phyloP scores from a whole-genome alignment of 2,329 filamentous ascomycete genomes.

The Diaporthe vexans region DNA sequence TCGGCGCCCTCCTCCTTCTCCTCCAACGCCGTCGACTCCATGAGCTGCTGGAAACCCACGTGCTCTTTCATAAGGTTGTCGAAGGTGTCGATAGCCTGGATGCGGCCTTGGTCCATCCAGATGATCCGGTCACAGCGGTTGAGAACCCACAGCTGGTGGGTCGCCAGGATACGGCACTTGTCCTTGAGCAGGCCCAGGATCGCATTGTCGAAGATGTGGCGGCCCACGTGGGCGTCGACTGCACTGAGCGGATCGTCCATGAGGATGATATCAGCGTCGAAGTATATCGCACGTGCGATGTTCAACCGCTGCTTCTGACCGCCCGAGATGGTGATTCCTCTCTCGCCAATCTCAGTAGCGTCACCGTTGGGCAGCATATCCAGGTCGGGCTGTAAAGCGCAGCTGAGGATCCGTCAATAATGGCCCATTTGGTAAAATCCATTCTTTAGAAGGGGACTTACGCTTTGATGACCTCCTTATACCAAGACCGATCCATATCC shows the following conservation, averaged over 20 bases:
- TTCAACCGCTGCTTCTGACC: conserved; percentile 96
- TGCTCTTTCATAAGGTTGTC: conserved; percentile 73
- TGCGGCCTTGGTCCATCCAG: conserved; percentile 74
- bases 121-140: conserved; percentile 77
- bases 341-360: conserved; percentile 91
- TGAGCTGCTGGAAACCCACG: conserved; percentile 82
- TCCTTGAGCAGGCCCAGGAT: conserved; percentile 76
- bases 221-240: conserved; percentile 53
- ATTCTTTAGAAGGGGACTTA: background rate
- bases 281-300: conserved; percentile 77
- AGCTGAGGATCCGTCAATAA: conserved; percentile 60
- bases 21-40: conserved; percentile 86
- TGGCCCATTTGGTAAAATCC: too few relatives aligned
- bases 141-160: conserved; percentile 77
- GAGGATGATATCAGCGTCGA: conserved; percentile 50
- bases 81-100: conserved; percentile 75
- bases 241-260: conserved; percentile 53
- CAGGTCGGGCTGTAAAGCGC: conserved; percentile 85
- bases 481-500: conserved; percentile 81
- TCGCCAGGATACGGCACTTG: conserved; percentile 77
- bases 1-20: conserved; percentile 71
- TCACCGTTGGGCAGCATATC: conserved; percentile 95
- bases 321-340: conserved; percentile 96
- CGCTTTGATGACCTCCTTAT: conserved; percentile 84
- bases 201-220: conserved; percentile 74